A percentile compares a stretch with the other conserved stretches of the same genome.
Conservation (phyloP, 2,329 filamentous ascomycete genomes). For the Colletotrichum abscissum region DNA sequence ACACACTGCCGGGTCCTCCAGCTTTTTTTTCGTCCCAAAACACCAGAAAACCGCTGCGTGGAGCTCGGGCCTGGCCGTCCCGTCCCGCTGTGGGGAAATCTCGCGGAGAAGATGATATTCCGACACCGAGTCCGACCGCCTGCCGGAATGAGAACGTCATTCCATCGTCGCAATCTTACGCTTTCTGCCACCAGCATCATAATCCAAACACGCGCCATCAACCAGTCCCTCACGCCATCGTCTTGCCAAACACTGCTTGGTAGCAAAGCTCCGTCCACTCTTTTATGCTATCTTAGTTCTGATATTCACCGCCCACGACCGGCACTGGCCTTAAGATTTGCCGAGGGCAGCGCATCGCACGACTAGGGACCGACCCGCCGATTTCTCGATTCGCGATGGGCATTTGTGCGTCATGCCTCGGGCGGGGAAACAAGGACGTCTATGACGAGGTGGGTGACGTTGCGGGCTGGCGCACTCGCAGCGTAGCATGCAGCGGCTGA, state of each 20-base stretch:
- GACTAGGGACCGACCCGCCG: conserved; percentile 4
- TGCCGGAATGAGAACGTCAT: conserved; percentile 27
- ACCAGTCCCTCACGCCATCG: conserved; percentile 15
- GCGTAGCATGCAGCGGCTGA: conserved; percentile 12
- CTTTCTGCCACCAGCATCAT: conserved; percentile 39
- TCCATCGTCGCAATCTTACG: conserved; percentile 27
- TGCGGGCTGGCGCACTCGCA: neutral
- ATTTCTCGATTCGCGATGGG: conserved; percentile 58
- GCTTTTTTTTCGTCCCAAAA: conserved; percentile 31
- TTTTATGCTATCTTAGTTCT: neutral
- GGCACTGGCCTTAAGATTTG: neutral
- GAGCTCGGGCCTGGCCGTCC: conserved; percentile 35
- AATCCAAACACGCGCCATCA: conserved; percentile 31
- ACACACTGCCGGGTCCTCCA: conserved; percentile 27
- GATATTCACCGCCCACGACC: neutral
- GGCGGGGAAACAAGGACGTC: conserved; percentile 59
- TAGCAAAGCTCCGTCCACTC: conserved; percentile 27
- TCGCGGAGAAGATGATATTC: neutral
- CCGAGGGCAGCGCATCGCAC: neutral
- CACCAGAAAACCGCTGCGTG: conserved; percentile 25
- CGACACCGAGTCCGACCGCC: conserved; percentile 16
- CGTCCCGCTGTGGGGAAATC: conserved; percentile 29
- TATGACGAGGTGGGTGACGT: conserved; percentile 63
- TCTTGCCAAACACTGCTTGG: conserved; percentile 4
- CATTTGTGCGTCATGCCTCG: conserved; percentile 70